Base-by-base conservation (phyloP, 1,284 basidiomycete genomes). In the Paramarasmius palmivorus region DNA sequence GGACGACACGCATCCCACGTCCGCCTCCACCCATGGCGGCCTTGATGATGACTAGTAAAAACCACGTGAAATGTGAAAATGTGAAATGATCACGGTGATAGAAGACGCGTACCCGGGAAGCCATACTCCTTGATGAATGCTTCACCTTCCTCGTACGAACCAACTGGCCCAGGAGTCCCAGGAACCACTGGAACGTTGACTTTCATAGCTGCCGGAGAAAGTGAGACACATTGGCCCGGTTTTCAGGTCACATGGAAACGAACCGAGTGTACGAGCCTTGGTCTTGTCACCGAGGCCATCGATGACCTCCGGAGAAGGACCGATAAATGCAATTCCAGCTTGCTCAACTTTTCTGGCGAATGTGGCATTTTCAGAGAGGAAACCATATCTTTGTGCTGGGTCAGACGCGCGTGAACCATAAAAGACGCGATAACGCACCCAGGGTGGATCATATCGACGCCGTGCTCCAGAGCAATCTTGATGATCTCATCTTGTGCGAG, bases 401-500 rank as follows among this genome's bases (percentile, higher is more conserved):
- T 61, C 37, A 63, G 40, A 54, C 34, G 38, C 35, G 41, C 46
- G 39, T 41, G 23, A 49, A 25, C 20, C 20, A 26, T 32, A 8
- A 38, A 29, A 51, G 25, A n/a, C 38, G 23, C 49, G 49, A 53
- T 50, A 39, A 8, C 82, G 67, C 65, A 94, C 91, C 94, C 94
- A 15, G 95, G 95, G 74, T 98, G 97, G 69, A 99, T 99, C 96
- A 99, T 98, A 70, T 99, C 95, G 38, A 99, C 96, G 38, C 93
- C 93, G 74, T 98, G 94, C 72, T 99, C 95, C 49, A 97, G 80
- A 26, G 95, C 95, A 63, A 95, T 90, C 58, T 87, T 80, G 73
- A 99, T 93, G 73, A 99, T 99, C 67, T 98, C 95, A 63, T 98
- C 94, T 70, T 98, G 95, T 15, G 94, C 90, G 58, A 99, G 89